Evolutionary conservation across 768 basidiomycete genomes (phyloP).

Genomic region (Thelephora ganbajun): DNA sequence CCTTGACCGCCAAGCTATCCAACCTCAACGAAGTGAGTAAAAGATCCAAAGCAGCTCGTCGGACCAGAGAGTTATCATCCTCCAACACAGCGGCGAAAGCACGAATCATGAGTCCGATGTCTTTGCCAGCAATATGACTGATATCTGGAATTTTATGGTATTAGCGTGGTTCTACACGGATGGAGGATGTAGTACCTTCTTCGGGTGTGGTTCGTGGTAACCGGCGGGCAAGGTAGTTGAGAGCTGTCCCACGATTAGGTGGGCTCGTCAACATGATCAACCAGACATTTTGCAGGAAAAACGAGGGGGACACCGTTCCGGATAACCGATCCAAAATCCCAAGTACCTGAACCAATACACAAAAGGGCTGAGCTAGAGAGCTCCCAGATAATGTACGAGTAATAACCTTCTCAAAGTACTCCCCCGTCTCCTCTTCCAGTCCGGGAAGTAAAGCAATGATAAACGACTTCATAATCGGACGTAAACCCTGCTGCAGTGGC

Average conservation of each 20-base stretch:
- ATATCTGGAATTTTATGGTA: slow-evolving; percentile 31
- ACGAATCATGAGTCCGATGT: slow-evolving; percentile 88
- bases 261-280: slow-evolving; percentile 85
- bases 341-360: slow-evolving; percentile 41
- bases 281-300: slow-evolving; percentile 96
- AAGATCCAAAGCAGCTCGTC: slow-evolving; percentile 75
- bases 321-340: slow-evolving; percentile 70
- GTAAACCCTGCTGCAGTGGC: slow-evolving; percentile 64
- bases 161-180: slow-evolving; percentile 5
- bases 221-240: slow-evolving; percentile 77
- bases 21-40: slow-evolving; percentile 63
- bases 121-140: slow-evolving; percentile 60
- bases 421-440: slow-evolving; percentile 93
- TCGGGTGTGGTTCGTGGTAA: slow-evolving; percentile 56
- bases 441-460: slow-evolving; percentile 90
- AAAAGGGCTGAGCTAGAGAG: not conserved
- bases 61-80: slow-evolving; percentile 86
- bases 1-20: slow-evolving; percentile 56
- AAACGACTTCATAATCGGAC: slow-evolving; percentile 89
- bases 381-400: not conserved
- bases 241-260: slow-evolving; percentile 67
- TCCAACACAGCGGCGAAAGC: slow-evolving; percentile 86
- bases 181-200: slow-evolving; percentile 36
- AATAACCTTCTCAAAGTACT: slow-evolving; percentile 83
- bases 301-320: slow-evolving; percentile 68